Conservation (phyloP, 2,329 filamentous ascomycete genomes). For the Botrytis deweyae region DNA sequence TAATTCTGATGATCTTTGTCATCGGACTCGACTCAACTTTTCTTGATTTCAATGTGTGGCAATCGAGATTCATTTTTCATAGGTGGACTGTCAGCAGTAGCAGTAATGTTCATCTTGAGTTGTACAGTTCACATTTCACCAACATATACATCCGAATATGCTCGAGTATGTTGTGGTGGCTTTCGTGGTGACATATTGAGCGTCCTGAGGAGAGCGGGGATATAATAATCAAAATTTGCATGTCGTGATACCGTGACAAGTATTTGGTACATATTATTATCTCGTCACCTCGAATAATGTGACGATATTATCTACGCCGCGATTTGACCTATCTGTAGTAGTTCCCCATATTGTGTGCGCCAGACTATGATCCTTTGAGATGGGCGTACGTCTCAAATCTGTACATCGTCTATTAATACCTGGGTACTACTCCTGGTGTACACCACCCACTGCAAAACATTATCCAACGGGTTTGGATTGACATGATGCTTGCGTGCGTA, state of each 20-base stretch:
- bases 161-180: not conserved
- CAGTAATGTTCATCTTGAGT: not conserved
- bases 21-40: not conserved
- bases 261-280: not conserved
- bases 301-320: not conserved
- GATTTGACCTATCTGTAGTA: not conserved
- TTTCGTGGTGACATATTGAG: not conserved
- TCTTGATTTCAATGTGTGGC: not conserved
- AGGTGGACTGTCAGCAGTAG: not conserved
- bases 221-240: not conserved
- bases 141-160: not conserved
- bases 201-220: not conserved
- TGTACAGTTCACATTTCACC: not conserved
- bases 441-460: not conserved
- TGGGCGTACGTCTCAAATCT: not conserved
- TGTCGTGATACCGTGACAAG: not conserved
- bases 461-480: constrained; percentile 1
- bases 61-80: not conserved
- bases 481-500: not conserved
- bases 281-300: not conserved
- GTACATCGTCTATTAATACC: not conserved
- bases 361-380: not conserved
- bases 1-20: not conserved
- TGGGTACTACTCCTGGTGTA: not conserved
- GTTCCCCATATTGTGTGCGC: not conserved